These are phyloP conservation scores for Mycena chlorophos DNA, from an alignment of 768 basidiomycete genomes.

Conservation along the genomic window DNA sequence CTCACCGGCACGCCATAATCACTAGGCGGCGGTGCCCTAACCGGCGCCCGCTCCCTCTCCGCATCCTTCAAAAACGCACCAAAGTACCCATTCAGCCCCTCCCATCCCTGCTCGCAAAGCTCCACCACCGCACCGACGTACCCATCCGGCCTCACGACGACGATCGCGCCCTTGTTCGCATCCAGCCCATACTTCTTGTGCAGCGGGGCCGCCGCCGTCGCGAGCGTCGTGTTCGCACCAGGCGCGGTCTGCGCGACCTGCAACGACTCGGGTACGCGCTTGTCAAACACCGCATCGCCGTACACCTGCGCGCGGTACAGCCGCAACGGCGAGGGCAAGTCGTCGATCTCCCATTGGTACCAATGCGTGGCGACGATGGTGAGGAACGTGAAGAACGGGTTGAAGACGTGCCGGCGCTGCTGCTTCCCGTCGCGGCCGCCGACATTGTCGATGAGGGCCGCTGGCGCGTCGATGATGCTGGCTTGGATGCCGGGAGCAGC, in stretches of 20 bases:
- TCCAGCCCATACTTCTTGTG: conserved; percentile 20
- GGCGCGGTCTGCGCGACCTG: background rate
- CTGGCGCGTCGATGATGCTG: conserved; percentile 20
- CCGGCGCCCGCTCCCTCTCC: conserved; percentile 5
- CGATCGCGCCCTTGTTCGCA: conserved; percentile 27
- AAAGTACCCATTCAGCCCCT: conserved; percentile 16
- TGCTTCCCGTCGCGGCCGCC: background rate
- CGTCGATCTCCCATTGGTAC: conserved; percentile 22
- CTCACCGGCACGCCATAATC: too few species aligned
- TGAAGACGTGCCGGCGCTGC: conserved; percentile 4
- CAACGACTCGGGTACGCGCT: conserved; percentile 16
- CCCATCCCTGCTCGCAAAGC: conserved; percentile 24
- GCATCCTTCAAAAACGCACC: background rate
- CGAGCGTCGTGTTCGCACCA: background rate
- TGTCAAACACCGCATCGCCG: conserved; percentile 19
- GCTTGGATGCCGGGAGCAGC: conserved; percentile 1
- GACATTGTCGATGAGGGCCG: conserved; percentile 9
- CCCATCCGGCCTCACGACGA: conserved; percentile 32
- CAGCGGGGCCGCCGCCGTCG: conserved; percentile 10
- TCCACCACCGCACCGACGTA: conserved; percentile 32
- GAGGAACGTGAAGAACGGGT: conserved; percentile 25
- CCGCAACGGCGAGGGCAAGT: conserved; percentile 20
- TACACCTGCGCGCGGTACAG: conserved; percentile 24
- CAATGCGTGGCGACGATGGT: conserved; percentile 21
- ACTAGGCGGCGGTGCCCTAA: too few species aligned